Evolutionary conservation across 169 alveolate species (phyloP).

Genomic region (Plasmodium billcollinsi): DNA sequence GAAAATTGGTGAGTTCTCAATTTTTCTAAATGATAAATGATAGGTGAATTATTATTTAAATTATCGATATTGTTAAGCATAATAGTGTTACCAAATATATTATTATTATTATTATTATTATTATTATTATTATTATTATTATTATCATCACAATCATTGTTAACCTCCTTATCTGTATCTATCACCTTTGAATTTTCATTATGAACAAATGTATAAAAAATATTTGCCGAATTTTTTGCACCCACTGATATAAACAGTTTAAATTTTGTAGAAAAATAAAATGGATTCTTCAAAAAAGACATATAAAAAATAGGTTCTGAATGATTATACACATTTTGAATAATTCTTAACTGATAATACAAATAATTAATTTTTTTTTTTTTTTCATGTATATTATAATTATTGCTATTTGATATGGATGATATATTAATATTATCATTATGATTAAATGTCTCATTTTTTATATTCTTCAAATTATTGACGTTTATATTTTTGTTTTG

Average conservation of each 20-base stretch:
- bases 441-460: background rate
- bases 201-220: conserved; percentile 28
- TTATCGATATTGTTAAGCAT: background rate
- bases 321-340: conserved; percentile 62
- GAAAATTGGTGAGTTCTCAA: conserved; percentile 43
- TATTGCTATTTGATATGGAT: background rate
- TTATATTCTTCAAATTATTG: too few species aligned
- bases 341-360: conserved; percentile 13
- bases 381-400: background rate
- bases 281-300: conserved; percentile 44
- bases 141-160: too few species aligned
- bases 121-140: too few species aligned
- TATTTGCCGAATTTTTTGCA: conserved; percentile 56
- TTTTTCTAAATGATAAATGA: conserved; percentile 70
- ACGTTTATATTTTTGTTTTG: background rate
- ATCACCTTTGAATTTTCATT: too few species aligned
- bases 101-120: too few species aligned
- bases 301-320: conserved; percentile 62
- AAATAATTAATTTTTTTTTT: background rate
- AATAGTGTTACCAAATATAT: too few species aligned
- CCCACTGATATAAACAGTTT: conserved; percentile 49
- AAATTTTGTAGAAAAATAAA: conserved; percentile 33
- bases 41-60: conserved; percentile 21
- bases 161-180: too few species aligned
- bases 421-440: background rate